Evolutionary conservation across 2,329 filamentous ascomycete species (phyloP).

Genomic region (Fusarium musae): DNA sequence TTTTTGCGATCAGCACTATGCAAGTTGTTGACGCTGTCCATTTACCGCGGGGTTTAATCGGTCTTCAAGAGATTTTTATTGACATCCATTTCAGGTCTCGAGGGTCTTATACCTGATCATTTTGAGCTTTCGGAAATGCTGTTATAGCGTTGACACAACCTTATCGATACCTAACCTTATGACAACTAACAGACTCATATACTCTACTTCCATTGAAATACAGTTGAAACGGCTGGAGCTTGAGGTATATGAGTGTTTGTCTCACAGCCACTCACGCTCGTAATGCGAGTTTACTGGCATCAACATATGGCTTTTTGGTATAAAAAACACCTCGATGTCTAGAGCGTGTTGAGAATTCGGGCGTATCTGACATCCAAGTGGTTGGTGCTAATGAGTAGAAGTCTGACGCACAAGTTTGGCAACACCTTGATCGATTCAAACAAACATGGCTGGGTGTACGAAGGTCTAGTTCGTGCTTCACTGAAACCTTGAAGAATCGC

Average conservation of each 20-base stretch:
- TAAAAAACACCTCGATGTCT: neutral
- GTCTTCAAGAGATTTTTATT: neutral
- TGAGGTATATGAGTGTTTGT: neutral
- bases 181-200: neutral
- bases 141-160: neutral
- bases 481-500: neutral
- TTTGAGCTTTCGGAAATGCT: neutral
- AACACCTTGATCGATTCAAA: neutral
- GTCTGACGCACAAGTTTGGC: neutral
- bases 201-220: neutral
- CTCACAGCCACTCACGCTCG: neutral
- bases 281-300: neutral
- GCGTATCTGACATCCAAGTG: neutral
- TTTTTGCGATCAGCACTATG: neutral
- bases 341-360: neutral
- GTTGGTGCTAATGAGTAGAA: neutral
- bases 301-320: neutral
- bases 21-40: neutral
- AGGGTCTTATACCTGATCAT: neutral
- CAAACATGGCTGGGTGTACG: neutral
- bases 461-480: neutral
- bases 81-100: neutral
- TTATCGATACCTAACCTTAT: neutral
- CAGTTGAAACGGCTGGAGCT: neutral
- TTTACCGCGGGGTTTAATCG: neutral